Conservation (phyloP, 805 yeast genomes). For the Wickerhamiella bombiphila region DNA sequence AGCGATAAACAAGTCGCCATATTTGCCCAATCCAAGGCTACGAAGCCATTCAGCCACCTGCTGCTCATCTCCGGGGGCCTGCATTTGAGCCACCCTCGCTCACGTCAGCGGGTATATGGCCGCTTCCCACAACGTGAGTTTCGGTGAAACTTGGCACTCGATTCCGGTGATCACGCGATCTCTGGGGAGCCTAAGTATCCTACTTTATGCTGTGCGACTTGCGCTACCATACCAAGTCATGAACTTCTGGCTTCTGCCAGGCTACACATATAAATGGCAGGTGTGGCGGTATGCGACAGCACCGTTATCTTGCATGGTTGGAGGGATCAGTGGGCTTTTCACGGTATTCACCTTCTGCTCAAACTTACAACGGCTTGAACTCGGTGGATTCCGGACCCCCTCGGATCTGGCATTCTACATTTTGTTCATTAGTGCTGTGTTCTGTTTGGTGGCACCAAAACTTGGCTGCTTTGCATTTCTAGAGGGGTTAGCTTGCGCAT, state of each 20-base stretch:
- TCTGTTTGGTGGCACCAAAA: slow-evolving; percentile 14
- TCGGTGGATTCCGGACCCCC: slow-evolving; percentile 4
- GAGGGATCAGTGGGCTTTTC: slow-evolving; percentile 5
- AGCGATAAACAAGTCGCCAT: slow-evolving; percentile 28
- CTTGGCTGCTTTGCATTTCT: slow-evolving; percentile 16
- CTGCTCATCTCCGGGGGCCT: not conserved
- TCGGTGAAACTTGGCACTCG: slow-evolving; percentile 11
- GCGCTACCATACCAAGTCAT: slow-evolving; percentile 7
- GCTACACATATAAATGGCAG: slow-evolving; percentile 6
- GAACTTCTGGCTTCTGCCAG: slow-evolving; percentile 11
- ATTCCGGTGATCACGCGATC: slow-evolving; percentile 13
- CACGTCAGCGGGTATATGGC: not conserved
- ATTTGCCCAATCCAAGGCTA: slow-evolving; percentile 6
- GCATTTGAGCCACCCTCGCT: not conserved
- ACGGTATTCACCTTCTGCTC: slow-evolving; percentile 6
- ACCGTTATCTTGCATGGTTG: slow-evolving; percentile 7
- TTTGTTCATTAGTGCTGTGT: slow-evolving; percentile 11
- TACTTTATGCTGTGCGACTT: slow-evolving; percentile 2
- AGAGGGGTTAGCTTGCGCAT: slow-evolving; percentile 21
- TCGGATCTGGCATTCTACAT: slow-evolving; percentile 14
- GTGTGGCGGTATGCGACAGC: slow-evolving; percentile 11
- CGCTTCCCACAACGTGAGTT: not conserved
- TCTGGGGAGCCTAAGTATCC: slow-evolving; percentile 3
- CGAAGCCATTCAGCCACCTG: slow-evolving; percentile 2
- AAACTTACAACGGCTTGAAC: slow-evolving; percentile 7